Evolutionary conservation across 441 rosid genomes (phyloP), one percentile per base, ranked within the genome.

Genomic region (California macrophylla): DNA sequence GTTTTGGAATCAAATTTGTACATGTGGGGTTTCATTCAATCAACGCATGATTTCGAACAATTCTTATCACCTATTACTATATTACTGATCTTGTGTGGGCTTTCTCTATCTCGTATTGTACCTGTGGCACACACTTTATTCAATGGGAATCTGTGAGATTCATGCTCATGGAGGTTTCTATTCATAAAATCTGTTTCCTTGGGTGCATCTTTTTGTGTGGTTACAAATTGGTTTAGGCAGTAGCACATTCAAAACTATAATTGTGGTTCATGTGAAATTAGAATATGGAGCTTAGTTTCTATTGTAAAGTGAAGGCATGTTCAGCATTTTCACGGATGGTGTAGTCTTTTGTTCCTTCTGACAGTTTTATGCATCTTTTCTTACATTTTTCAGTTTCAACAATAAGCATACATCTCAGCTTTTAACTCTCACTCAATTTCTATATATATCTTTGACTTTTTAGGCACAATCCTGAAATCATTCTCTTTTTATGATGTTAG

Each of bases 401-500:
- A 42, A 13, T 2, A 3, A 23, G 21, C 63, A 8, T 9, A 26
- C 34, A 7, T 65, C 18, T 63, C 52, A n/a, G 24, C 28, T 21
- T 9, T 24, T 1, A n/a, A n/a, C 28, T 36, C 32, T 56, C 38
- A 5, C 6, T 54, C 29, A 21, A 21, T 28, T 36, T n/a, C 30
- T 40, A 15, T 8, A 6, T 66, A 6, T 52, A 40, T 30, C 42
- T 38, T 9, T 26, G 5, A 36, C 24, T 32, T 67, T n/a, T 16
- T 29, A 25, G 42, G 15, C 23, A 50, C 28, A 3, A 56, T 40
- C 23, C 65, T 16, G 25, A 16, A n/a, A 54, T 20, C 61, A 18
- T 1, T 7, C 26, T 28, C 30, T 23, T 74, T n/a, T n/a, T 69
- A 1, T 67, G 64, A 68, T 74, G 71, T 12, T 75, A 93, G 98